Percentiles rank a stretch among this genome's conserved stretches.
Evolutionary conservation across 257 asterid species (phyloP).

Genomic region (Solanum etuberosum): DNA sequence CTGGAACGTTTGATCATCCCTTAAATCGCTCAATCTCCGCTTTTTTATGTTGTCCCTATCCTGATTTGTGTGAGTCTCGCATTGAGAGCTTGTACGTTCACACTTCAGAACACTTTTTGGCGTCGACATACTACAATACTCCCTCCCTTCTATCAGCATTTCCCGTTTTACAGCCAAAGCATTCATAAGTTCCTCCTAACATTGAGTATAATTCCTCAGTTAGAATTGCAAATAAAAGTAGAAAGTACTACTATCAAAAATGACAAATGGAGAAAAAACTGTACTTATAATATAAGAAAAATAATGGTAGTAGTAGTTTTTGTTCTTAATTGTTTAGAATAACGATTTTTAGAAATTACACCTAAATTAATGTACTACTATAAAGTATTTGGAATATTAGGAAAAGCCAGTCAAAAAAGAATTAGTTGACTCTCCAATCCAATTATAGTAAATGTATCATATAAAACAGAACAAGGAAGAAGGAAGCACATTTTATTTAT

Average conservation of each 20-base stretch:
- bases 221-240: neutral
- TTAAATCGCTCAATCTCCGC: slow-evolving; percentile 19
- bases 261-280: neutral
- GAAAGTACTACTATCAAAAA: neutral
- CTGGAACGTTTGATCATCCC: slow-evolving; percentile 7
- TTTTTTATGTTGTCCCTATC: slow-evolving; percentile 18
- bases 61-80: slow-evolving; percentile 1
- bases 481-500: neutral
- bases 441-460: neutral
- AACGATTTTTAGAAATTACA: neutral
- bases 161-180: slow-evolving; percentile 27
- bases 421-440: neutral
- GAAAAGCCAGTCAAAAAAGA: neutral
- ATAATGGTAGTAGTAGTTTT: neutral
- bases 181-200: slow-evolving; percentile 29
- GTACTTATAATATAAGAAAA: neutral
- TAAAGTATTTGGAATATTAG: neutral
- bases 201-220: neutral
- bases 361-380: neutral
- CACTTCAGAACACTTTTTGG: slow-evolving; percentile 17
- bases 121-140: slow-evolving; percentile 18
- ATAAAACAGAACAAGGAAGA: neutral
- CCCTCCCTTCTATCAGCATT: slow-evolving; percentile 6
- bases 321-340: neutral
- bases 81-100: slow-evolving; percentile 15